Percentiles rank a stretch among this genome's conserved stretches.
Conservation (phyloP, 2,329 filamentous ascomycete species). For the Cladosporium sp. region DNA sequence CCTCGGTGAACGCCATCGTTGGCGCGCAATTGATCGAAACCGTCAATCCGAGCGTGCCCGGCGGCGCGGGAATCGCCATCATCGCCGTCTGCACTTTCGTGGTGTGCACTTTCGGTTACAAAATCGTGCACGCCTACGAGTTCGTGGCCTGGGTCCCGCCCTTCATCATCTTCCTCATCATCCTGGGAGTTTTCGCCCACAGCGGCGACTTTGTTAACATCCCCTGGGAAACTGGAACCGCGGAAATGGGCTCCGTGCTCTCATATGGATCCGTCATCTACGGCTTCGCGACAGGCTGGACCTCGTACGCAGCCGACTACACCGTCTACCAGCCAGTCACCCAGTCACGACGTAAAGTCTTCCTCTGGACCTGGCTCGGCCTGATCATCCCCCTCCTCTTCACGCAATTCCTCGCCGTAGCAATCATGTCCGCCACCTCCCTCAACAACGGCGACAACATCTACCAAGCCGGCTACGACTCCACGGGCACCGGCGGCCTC, state of each 20-base stretch:
- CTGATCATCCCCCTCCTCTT: slow-evolving; percentile 69
- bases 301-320: slow-evolving; percentile 70
- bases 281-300: slow-evolving; percentile 69
- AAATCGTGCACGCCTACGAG: slow-evolving; percentile 72
- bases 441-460: slow-evolving; percentile 50
- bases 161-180: slow-evolving; percentile 67
- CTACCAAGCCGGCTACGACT: slow-evolving; percentile 52
- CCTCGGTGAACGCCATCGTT: slow-evolving; percentile 72
- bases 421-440: slow-evolving; percentile 60
- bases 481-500: slow-evolving; percentile 61
- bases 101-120: slow-evolving; percentile 70
- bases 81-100: slow-evolving; percentile 64
- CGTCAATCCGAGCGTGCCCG: slow-evolving; percentile 64
- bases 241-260: slow-evolving; percentile 58
- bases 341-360: slow-evolving; percentile 58
- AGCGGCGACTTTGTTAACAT: slow-evolving; percentile 60
- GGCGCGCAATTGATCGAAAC: slow-evolving; percentile 73
- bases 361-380: slow-evolving; percentile 64
- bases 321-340: slow-evolving; percentile 69
- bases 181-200: slow-evolving; percentile 63
- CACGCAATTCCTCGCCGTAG: slow-evolving; percentile 67
- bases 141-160: slow-evolving; percentile 70
- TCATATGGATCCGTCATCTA: slow-evolving; percentile 63
- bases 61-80: slow-evolving; percentile 69
- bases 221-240: slow-evolving; percentile 54